Percentiles rank a stretch among this genome's conserved stretches.
These are phyloP conservation scores for Apiospora sp. DNA, from an alignment of 2,329 filamentous ascomycete genomes.

Conservation along the genomic window DNA sequence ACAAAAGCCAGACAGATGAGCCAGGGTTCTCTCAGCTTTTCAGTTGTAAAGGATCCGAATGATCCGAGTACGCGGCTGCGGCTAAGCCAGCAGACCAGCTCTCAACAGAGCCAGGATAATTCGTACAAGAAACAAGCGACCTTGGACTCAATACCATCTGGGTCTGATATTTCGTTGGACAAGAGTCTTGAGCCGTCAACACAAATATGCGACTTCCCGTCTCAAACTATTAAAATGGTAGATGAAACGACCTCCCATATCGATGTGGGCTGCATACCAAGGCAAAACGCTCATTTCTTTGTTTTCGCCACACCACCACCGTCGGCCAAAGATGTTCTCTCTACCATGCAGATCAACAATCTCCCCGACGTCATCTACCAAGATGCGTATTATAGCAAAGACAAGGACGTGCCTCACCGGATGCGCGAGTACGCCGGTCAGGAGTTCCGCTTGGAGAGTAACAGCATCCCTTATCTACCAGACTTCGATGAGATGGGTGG, in stretches of 20 bases:
- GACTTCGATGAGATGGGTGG: slow-evolving; percentile 73
- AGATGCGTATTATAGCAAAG: slow-evolving; percentile 84
- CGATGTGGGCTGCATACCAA: slow-evolving; percentile 38
- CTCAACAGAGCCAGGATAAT: slow-evolving; percentile 57
- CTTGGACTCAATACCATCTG: slow-evolving; percentile 38
- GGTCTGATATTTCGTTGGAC: slow-evolving; percentile 26
- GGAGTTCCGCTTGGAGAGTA: slow-evolving; percentile 81
- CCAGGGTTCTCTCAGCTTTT: slow-evolving; percentile 64
- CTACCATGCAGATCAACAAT: slow-evolving; percentile 64
- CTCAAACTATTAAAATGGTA: background rate
- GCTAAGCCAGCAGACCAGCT: slow-evolving; percentile 70
- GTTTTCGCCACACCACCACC: slow-evolving; percentile 45
- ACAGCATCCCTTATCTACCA: slow-evolving; percentile 80
- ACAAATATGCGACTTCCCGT: slow-evolving; percentile 17
- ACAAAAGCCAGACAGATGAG: slow-evolving; percentile 39
- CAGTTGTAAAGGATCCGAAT: slow-evolving; percentile 79
- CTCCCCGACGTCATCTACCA: slow-evolving; percentile 80
- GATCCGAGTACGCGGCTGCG: slow-evolving; percentile 69
- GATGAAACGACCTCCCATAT: slow-evolving; percentile 43
- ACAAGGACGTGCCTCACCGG: slow-evolving; percentile 81
- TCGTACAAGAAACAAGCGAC: slow-evolving; percentile 45
- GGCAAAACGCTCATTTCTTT: slow-evolving; percentile 39
- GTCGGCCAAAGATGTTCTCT: slow-evolving; percentile 52
- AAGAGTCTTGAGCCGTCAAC: slow-evolving; percentile 29
- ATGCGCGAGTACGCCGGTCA: slow-evolving; percentile 85